A percentile compares a stretch with the other conserved stretches of the same genome.
phyloP scores from a whole-genome alignment of 2,329 filamentous ascomycete genomes.

The Stachybotrys elegans region DNA sequence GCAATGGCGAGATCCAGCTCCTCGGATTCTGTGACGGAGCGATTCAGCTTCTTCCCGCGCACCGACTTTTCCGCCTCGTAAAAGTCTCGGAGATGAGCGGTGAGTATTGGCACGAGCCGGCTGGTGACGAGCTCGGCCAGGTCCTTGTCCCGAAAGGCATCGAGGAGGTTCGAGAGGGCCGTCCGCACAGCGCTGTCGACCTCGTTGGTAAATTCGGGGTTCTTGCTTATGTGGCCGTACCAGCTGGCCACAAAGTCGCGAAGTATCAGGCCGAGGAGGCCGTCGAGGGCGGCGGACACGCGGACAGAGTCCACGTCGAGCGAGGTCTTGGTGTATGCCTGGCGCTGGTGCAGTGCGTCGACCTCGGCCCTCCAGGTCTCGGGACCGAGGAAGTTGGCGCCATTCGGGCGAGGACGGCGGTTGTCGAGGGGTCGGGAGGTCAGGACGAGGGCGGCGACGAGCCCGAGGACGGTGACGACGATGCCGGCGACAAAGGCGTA shows the following conservation, averaged over 20 bases:
- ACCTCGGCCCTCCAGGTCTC: slow-evolving; percentile 67
- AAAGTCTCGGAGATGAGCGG: slow-evolving; percentile 83
- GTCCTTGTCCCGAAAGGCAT: slow-evolving; percentile 70
- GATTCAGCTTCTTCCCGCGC: slow-evolving; percentile 79
- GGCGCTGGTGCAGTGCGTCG: slow-evolving; percentile 57
- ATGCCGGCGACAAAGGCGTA: slow-evolving; percentile 76
- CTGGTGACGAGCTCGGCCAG: slow-evolving; percentile 78
- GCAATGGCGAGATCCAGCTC: slow-evolving; percentile 94
- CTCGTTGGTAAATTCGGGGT: slow-evolving; percentile 76
- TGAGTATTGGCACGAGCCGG: slow-evolving; percentile 81
- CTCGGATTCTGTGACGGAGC: slow-evolving; percentile 90
- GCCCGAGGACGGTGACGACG: slow-evolving; percentile 46
- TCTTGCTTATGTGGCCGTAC: slow-evolving; percentile 82
- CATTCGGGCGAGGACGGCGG: slow-evolving; percentile 35
- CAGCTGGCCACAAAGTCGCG: slow-evolving; percentile 84
- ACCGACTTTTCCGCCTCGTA: slow-evolving; percentile 85
- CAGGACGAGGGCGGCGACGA: slow-evolving; percentile 52
- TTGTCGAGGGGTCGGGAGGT: slow-evolving; percentile 44
- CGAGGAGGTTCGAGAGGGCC: slow-evolving; percentile 65
- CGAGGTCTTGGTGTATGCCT: slow-evolving; percentile 61
- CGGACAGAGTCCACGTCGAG: slow-evolving; percentile 72
- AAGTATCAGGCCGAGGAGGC: slow-evolving; percentile 68
- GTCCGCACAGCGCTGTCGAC: slow-evolving; percentile 75
- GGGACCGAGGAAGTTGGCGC: slow-evolving; percentile 55
- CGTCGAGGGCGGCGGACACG: slow-evolving; percentile 76